Conservation (phyloP, 179 eudicot genomes). For the Heliamphora pulchella region DNA sequence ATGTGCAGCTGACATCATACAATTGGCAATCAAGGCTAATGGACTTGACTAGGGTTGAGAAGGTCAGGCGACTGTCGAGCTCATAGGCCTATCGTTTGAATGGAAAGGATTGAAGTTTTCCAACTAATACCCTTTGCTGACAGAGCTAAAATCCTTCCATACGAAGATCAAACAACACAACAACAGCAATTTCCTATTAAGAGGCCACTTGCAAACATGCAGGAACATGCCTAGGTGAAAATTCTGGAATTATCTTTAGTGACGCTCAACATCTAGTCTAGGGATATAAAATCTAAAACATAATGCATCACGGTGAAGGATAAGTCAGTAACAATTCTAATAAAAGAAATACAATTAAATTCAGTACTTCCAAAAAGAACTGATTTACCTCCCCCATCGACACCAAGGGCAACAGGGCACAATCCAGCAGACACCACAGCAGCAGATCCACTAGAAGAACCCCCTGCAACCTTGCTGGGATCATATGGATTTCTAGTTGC, state of each 20-base stretch:
- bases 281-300: neutral
- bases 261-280: neutral
- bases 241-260: neutral
- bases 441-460: conserved; percentile 99
- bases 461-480: conserved; percentile 61
- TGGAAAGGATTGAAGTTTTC: neutral
- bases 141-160: neutral
- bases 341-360: neutral
- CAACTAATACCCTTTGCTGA: neutral
- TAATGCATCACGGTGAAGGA: neutral
- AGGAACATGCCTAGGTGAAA: neutral
- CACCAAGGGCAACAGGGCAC: conserved; percentile 95
- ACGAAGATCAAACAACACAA: neutral
- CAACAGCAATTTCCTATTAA: neutral
- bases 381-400: conserved; percentile 89
- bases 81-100: neutral
- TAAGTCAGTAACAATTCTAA: neutral
- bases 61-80: too few relatives aligned
- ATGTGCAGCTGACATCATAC: neutral
- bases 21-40: neutral
- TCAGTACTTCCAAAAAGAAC: neutral
- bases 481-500: conserved; percentile 74
- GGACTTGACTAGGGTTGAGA: neutral
- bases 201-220: neutral
- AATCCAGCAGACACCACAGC: conserved; percentile 88